phyloP scores from a whole-genome alignment of 768 basidiomycete species.

The Cubamyces lactineus region DNA sequence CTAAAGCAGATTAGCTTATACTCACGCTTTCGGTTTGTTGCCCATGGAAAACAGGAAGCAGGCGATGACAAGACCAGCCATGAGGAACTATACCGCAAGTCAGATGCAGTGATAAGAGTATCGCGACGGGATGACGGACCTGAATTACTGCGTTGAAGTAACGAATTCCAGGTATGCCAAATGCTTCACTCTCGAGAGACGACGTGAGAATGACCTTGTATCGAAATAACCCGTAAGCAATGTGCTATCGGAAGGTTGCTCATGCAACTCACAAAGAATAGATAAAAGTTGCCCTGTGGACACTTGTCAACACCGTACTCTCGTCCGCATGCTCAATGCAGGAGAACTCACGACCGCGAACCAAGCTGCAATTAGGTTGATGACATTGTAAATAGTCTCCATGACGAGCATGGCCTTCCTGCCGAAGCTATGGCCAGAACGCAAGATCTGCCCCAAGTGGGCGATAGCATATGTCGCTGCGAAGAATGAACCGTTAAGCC shows the following conservation, averaged over 20 bases:
- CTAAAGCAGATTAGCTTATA: too few relatives aligned
- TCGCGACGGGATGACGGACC: slow-evolving; percentile 43
- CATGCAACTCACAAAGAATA: slow-evolving; percentile 77
- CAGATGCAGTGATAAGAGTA: background rate
- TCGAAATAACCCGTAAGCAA: slow-evolving; percentile 3
- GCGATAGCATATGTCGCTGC: slow-evolving; percentile 93
- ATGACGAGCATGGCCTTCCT: slow-evolving; percentile 76
- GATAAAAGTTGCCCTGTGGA: slow-evolving; percentile 85
- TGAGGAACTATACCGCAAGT: slow-evolving; percentile 58
- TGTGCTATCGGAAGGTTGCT: background rate
- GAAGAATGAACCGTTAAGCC: slow-evolving; percentile 93
- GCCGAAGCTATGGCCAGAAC: slow-evolving; percentile 77
- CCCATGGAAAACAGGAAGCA: slow-evolving; percentile 96
- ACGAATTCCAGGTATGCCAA: slow-evolving; percentile 62
- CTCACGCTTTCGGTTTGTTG: slow-evolving; percentile 85
- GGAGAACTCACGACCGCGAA: slow-evolving; percentile 74
- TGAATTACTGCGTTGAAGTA: slow-evolving; percentile 79
- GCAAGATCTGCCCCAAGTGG: slow-evolving; percentile 79
- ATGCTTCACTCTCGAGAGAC: slow-evolving; percentile 77
- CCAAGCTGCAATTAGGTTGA: slow-evolving; percentile 92
- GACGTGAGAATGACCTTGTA: slow-evolving; percentile 82
- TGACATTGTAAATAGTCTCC: slow-evolving; percentile 85
- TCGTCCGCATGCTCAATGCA: background rate
- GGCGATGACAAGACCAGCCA: slow-evolving; percentile 84
- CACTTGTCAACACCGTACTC: slow-evolving; percentile 2